Evolutionary conservation across 768 basidiomycete species (phyloP).

Genomic region (Gloeopeniophorella convolvens): DNA sequence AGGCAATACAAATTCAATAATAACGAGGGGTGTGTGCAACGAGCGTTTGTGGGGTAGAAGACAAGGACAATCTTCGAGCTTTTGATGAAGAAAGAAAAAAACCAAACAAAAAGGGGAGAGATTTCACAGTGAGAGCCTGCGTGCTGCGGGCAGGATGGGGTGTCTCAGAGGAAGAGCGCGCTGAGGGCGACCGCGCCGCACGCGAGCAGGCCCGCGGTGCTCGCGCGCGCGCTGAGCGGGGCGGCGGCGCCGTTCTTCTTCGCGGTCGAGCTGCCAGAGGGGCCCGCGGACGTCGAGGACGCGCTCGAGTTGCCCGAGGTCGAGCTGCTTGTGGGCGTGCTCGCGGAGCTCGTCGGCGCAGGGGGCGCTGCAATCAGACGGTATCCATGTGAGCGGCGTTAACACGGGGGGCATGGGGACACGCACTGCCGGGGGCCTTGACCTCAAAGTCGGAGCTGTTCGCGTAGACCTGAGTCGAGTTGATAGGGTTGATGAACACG

Average conservation of each 20-base stretch:
- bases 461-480: constrained; percentile 30
- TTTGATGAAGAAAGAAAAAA: constrained; percentile 18
- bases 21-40: no score
- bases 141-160: constrained; percentile 7
- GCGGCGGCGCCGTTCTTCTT: background rate
- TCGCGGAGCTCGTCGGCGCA: constrained; percentile 5
- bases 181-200: constrained; percentile 3
- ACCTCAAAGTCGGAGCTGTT: constrained; percentile 31
- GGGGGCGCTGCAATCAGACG: constrained; percentile 7
- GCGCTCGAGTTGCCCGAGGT: background rate
- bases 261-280: constrained; percentile 2
- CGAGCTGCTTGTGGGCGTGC: background rate
- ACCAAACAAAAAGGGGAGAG: no score
- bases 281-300: background rate
- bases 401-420: background rate
- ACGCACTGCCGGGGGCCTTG: constrained; percentile 34
- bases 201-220: constrained; percentile 1
- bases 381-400: background rate
- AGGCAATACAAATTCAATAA: no score
- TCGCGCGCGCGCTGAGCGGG: background rate
- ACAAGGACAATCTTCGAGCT: no score
- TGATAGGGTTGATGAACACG: constrained; percentile 31
- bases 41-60: no score
- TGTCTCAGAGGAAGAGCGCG: constrained; percentile 8
- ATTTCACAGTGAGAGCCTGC: no score